These are phyloP conservation scores for Yamadazyma blattariae DNA, from an alignment of 1,139 yeast genomes.

Conservation along the genomic window DNA sequence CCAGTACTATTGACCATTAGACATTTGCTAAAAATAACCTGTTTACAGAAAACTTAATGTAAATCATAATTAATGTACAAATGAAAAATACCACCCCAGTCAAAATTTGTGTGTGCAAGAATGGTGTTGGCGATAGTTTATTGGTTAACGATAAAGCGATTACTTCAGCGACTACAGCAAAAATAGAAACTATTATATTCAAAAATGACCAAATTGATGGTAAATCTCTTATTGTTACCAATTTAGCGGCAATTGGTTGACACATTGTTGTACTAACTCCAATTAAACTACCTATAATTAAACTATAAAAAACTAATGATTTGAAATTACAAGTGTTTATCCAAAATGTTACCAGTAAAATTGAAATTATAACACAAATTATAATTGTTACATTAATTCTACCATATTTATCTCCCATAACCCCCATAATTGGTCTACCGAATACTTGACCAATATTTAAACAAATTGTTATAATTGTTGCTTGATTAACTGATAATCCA, in stretches of 20 bases:
- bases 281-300: slow-evolving; percentile 50
- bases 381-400: slow-evolving; percentile 48
- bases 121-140: slow-evolving; percentile 36
- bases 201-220: slow-evolving; percentile 61
- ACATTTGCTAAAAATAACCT: too few relatives aligned
- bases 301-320: slow-evolving; percentile 48
- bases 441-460: slow-evolving; percentile 61
- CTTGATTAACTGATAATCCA: slow-evolving; percentile 55
- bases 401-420: slow-evolving; percentile 56
- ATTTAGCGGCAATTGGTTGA: slow-evolving; percentile 57
- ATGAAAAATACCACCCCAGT: too few relatives aligned
- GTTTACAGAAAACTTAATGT: too few relatives aligned
- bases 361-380: slow-evolving; percentile 26
- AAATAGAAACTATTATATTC: slow-evolving; percentile 45
- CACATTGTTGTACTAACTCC: slow-evolving; percentile 68
- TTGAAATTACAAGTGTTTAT: slow-evolving; percentile 50
- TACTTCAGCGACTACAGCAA: slow-evolving; percentile 47
- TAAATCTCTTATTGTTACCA: slow-evolving; percentile 45
- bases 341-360: slow-evolving; percentile 51
- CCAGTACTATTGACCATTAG: too few relatives aligned
- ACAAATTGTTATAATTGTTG: slow-evolving; percentile 58
- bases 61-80: too few relatives aligned
- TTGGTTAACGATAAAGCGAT: slow-evolving; percentile 44
- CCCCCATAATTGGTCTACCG: slow-evolving; percentile 67
- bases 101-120: slow-evolving; percentile 57